These are phyloP conservation scores for Aureobasidium mangrovei DNA, from an alignment of 2,329 filamentous ascomycete species.

Conservation along the genomic window DNA sequence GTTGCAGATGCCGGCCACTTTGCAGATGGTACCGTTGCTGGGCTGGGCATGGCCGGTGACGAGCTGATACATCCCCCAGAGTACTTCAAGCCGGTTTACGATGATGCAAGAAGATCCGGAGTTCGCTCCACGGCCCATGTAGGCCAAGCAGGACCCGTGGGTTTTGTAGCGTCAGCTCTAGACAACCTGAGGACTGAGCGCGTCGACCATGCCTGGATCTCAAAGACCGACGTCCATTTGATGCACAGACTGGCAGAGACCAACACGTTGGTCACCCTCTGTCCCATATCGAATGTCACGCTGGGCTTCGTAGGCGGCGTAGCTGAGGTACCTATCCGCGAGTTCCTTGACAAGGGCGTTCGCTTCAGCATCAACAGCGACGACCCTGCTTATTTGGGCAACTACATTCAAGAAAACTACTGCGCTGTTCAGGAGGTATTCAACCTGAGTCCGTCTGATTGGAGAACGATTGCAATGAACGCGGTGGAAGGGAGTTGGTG, in stretches of 20 bases:
- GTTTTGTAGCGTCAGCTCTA: conserved; percentile 2
- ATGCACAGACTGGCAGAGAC: conserved; percentile 7
- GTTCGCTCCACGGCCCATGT: conserved; percentile 4
- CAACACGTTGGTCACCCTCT: conserved; percentile 7
- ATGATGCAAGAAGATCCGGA: not conserved
- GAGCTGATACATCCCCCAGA: conserved; percentile 10
- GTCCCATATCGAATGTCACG: conserved; percentile 10
- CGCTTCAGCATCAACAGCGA: conserved; percentile 9
- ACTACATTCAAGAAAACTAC: conserved; percentile 10
- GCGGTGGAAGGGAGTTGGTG: conserved; percentile 9
- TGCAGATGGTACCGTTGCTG: not conserved
- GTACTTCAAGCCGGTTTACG: conserved; percentile 3
- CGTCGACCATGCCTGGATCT: conserved; percentile 10
- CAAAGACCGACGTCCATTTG: conserved; percentile 1
- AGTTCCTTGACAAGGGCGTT: not conserved
- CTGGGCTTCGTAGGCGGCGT: conserved; percentile 3
- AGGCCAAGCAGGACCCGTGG: not conserved
- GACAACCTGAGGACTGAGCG: not conserved
- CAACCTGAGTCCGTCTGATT: not conserved
- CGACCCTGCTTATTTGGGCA: conserved; percentile 11
- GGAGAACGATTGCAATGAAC: not conserved
- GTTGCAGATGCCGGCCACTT: not conserved
- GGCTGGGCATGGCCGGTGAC: conserved; percentile 8
- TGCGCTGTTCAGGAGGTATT: conserved; percentile 1
- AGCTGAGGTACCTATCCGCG: not conserved